Base-by-base conservation (phyloP, 164 flowering plant species). In the Dillenia suffruticosa region DNA sequence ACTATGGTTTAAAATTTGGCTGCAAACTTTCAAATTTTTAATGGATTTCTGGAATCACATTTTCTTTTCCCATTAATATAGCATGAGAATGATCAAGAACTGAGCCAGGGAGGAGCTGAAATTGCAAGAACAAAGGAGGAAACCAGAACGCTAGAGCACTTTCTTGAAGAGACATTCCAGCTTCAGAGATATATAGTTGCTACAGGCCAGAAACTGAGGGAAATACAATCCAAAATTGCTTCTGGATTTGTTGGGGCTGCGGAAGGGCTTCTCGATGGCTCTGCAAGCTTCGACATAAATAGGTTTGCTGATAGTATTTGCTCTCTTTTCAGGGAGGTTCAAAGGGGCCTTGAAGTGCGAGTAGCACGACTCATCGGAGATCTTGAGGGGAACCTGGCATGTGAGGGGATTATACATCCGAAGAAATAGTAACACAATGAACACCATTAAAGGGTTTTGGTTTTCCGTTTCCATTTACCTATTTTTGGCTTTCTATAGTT, bases 111-210 rank as follows among this genome's bases (percentile, higher is more conserved):
- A 59, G 79, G 70, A 40, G 56, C 81, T 0, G 56, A 49, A 3
- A 51, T 44, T 17, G 63, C 52, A 51, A 82, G 60, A 67, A 73
- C 79, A 44, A 83, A 69, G 64, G 86, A 76, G 19, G 81, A 82
- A 44, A 82, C 79, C 1, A 82, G 69, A 64, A 57, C 54, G 32
- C 76, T 89, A 9, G 86, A 79, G 71, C 79, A 68, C 44, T 88
- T 82, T 67, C 86, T 95, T 0, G 97, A 84, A 65, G 97, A 95
- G 54, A 84, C 94, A 45, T 87, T 95, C 75, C 97, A 91, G 66
- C 79, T 91, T 48, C 99, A 95, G 72, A 79, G 97, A 67, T 92
- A 84, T 63, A 81, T 85, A 51, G 99, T 95, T 55, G 92, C 96
- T 40, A 80, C 97, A 44, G 97, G 97, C 49, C 99, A 95, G 74